These are phyloP conservation scores for Phascolomyces articulosus DNA, from an alignment of 371 early-diverging fungal genomes.

Conservation along the genomic window DNA sequence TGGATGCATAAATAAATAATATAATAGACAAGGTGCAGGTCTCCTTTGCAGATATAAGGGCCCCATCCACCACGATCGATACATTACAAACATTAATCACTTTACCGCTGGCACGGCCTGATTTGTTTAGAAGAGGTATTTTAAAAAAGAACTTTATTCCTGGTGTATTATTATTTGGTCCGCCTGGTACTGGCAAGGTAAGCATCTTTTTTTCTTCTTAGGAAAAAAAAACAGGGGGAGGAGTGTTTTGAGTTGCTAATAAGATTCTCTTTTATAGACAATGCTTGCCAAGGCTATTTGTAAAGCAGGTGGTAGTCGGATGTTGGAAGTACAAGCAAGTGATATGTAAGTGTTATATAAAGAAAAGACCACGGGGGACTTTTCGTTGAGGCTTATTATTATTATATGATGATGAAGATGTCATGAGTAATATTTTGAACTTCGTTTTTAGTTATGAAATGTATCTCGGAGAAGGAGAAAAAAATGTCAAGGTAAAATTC, in stretches of 20 bases:
- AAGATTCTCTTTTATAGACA: slow-evolving; percentile 61
- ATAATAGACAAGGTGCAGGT: slow-evolving; percentile 53
- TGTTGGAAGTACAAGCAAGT: slow-evolving; percentile 93
- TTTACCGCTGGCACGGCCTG: slow-evolving; percentile 82
- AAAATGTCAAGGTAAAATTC: slow-evolving; percentile 72
- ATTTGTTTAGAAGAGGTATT: slow-evolving; percentile 78
- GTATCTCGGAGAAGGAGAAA: slow-evolving; percentile 99
- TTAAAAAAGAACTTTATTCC: slow-evolving; percentile 76
- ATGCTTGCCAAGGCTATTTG: slow-evolving; percentile 97
- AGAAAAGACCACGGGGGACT: neutral
- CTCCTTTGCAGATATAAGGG: slow-evolving; percentile 66
- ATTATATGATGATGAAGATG: no score
- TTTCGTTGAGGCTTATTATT: no score
- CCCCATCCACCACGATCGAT: slow-evolving; percentile 68
- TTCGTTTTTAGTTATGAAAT: slow-evolving; percentile 68
- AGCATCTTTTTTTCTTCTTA: neutral
- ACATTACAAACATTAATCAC: slow-evolving; percentile 87
- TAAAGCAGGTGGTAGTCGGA: slow-evolving; percentile 91
- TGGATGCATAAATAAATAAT: slow-evolving; percentile 11
- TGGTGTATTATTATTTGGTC: slow-evolving; percentile 94
- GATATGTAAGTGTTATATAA: slow-evolving; percentile 73
- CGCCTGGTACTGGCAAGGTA: slow-evolving; percentile 90
- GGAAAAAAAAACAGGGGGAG: no score
- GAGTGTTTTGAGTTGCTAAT: no score
- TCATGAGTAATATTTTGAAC: no score